Evolutionary conservation across 1,284 basidiomycete species (phyloP).

Genomic region (Tremellales sp.): DNA sequence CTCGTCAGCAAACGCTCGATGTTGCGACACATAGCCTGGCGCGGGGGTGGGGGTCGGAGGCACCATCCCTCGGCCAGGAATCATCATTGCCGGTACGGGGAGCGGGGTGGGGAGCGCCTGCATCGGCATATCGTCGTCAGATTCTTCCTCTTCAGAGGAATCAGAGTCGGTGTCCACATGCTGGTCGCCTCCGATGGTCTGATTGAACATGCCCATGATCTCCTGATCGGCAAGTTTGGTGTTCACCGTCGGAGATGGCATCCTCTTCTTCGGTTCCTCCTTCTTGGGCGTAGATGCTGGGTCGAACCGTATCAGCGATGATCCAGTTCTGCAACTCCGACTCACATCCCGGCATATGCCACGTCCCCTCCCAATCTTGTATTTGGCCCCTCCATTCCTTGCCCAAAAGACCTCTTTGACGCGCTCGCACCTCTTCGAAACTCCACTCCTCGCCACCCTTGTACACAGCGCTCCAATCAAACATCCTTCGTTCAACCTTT

Average conservation of each 20-base stretch:
- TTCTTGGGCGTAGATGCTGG: conserved; percentile 44
- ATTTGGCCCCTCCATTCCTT: conserved; percentile 41
- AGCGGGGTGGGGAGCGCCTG: conserved; percentile 39
- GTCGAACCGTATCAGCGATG: conserved; percentile 51
- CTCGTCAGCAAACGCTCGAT: conserved; percentile 28
- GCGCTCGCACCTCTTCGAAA: conserved; percentile 49
- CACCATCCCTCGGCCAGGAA: conserved; percentile 36
- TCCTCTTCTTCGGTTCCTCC: conserved; percentile 18
- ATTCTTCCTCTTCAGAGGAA: conserved; percentile 26
- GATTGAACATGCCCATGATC: conserved; percentile 88
- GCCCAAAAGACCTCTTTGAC: conserved; percentile 41
- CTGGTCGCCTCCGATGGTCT: conserved; percentile 56
- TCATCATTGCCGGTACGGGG: conserved; percentile 31
- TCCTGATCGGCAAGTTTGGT: conserved; percentile 89
- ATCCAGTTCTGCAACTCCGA: not conserved
- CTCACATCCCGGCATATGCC: conserved; percentile 46
- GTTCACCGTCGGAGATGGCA: conserved; percentile 73
- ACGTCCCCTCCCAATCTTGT: conserved; percentile 41
- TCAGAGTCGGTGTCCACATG: conserved; percentile 50
- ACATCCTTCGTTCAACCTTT: conserved; percentile 46
- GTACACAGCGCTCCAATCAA: conserved; percentile 47
- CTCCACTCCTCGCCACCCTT: conserved; percentile 48
- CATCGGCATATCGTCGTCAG: conserved; percentile 23
- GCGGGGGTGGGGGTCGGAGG: conserved; percentile 49
- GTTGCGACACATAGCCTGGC: conserved; percentile 13